Conservation (phyloP, 768 basidiomycete species). For the Xerocomus potaroensis region DNA sequence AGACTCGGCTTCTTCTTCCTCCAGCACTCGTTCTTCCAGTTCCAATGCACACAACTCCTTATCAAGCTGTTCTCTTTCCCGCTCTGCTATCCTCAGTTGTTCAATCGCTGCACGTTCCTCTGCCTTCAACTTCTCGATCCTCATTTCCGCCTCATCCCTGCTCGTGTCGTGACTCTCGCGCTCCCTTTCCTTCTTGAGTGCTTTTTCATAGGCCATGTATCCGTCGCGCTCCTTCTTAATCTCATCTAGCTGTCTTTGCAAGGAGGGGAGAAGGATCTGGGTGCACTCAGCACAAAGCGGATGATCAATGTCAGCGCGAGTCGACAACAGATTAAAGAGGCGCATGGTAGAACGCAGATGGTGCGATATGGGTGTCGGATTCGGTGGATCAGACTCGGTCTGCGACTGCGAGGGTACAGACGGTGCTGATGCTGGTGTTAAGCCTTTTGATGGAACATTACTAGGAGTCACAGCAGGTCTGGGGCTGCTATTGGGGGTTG, state of each 20-base stretch:
- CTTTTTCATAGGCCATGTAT: constrained; percentile 89
- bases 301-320: constrained; percentile 80
- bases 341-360: constrained; percentile 71
- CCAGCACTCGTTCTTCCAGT: constrained; percentile 71
- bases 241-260: constrained; percentile 83
- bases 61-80: constrained; percentile 71
- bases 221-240: constrained; percentile 89
- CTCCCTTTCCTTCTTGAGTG: constrained; percentile 78
- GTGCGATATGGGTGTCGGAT: constrained; percentile 72
- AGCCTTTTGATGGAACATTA: constrained; percentile 21
- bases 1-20: constrained; percentile 79
- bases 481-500: constrained; percentile 40
- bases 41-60: constrained; percentile 69
- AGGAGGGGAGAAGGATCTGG: constrained; percentile 66
- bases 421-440: constrained; percentile 23
- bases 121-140: constrained; percentile 64
- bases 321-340: constrained; percentile 73
- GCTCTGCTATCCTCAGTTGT: constrained; percentile 71
- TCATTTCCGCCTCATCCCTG: constrained; percentile 64
- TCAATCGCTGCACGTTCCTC: constrained; percentile 69
- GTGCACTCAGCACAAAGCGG: constrained; percentile 96
- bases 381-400: constrained; percentile 49
- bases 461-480: constrained; percentile 42
- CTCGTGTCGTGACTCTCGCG: constrained; percentile 57
- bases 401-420: constrained; percentile 34